Evolutionary conservation across 2,329 filamentous ascomycete genomes (phyloP).

Genomic region (Colletotrichum kahawae): DNA sequence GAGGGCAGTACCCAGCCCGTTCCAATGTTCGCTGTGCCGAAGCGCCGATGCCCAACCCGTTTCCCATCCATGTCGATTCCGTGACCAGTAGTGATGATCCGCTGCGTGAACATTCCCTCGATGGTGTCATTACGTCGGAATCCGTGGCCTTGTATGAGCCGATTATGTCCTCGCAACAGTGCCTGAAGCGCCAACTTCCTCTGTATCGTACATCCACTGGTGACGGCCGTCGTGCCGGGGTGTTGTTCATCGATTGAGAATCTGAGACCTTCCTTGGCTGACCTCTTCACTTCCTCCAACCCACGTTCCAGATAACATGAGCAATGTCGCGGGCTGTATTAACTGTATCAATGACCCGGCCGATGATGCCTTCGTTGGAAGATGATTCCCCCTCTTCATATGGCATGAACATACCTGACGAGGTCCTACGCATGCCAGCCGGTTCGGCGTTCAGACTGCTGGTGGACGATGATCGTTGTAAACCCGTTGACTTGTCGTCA

Average conservation of each 20-base stretch:
- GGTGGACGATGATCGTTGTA: slow-evolving; percentile 55
- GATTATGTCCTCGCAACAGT: background rate
- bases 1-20: background rate
- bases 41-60: background rate
- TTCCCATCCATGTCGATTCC: background rate
- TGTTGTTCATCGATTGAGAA: background rate
- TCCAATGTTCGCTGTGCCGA: background rate
- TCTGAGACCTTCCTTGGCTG: background rate
- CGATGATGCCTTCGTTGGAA: slow-evolving; percentile 70
- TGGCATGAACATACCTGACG: slow-evolving; percentile 92
- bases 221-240: background rate
- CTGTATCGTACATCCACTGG: slow-evolving; percentile 10
- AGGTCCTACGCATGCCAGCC: slow-evolving; percentile 74
- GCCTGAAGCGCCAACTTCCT: background rate
- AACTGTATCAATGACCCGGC: slow-evolving; percentile 81
- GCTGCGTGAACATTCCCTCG: slow-evolving; percentile 1
- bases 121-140: background rate
- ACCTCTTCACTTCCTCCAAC: slow-evolving; percentile 59
- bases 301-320: slow-evolving; percentile 75
- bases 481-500: slow-evolving; percentile 29
- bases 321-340: slow-evolving; percentile 75
- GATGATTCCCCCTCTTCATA: slow-evolving; percentile 74
- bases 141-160: background rate
- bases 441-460: slow-evolving; percentile 56
- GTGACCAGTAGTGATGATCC: background rate